Evolutionary conservation across 148 eudicot species (phyloP).

Genomic region (Simmondsia chinensis): DNA sequence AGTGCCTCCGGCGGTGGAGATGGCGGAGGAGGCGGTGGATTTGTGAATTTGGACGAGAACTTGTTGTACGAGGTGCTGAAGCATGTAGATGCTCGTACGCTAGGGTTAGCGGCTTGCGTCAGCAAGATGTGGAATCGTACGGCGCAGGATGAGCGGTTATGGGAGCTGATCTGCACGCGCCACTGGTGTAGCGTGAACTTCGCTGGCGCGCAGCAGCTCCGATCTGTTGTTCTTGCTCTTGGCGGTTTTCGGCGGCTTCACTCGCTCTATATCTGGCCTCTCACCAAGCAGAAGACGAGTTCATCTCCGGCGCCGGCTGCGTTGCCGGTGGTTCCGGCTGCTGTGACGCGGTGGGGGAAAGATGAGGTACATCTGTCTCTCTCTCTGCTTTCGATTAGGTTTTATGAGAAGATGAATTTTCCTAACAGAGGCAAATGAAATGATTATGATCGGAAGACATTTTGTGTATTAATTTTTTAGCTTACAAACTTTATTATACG

Average conservation of each 20-base stretch:
- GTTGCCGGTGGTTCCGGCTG: slow-evolving; percentile 34
- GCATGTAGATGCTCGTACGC: slow-evolving; percentile 57
- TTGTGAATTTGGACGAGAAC: slow-evolving; percentile 44
- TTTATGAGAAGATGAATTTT: slow-evolving; percentile 50
- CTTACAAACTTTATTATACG: too few relatives aligned
- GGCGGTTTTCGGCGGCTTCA: slow-evolving; percentile 79
- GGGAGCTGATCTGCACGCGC: slow-evolving; percentile 85
- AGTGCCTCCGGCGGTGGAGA: too few relatives aligned
- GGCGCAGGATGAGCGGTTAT: slow-evolving; percentile 62
- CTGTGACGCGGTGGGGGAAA: slow-evolving; percentile 56
- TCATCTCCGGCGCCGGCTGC: slow-evolving; percentile 19
- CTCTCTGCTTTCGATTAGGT: slow-evolving; percentile 45
- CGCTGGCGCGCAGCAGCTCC: slow-evolving; percentile 42
- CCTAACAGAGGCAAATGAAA: slow-evolving; percentile 17
- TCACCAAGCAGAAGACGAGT: too few relatives aligned
- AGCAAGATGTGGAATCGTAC: slow-evolving; percentile 51
- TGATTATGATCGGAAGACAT: too few relatives aligned
- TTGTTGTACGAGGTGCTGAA: slow-evolving; percentile 55
- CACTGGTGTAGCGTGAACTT: slow-evolving; percentile 34
- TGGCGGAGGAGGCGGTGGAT: too few relatives aligned
- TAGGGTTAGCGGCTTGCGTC: slow-evolving; percentile 42
- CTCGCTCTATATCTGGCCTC: slow-evolving; percentile 45
- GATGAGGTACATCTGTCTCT: slow-evolving; percentile 56
- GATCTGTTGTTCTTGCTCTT: slow-evolving; percentile 69
- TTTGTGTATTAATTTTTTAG: too few relatives aligned